phyloP scores from a whole-genome alignment of 1,139 yeast species.

The Candida tunisiensis region DNA sequence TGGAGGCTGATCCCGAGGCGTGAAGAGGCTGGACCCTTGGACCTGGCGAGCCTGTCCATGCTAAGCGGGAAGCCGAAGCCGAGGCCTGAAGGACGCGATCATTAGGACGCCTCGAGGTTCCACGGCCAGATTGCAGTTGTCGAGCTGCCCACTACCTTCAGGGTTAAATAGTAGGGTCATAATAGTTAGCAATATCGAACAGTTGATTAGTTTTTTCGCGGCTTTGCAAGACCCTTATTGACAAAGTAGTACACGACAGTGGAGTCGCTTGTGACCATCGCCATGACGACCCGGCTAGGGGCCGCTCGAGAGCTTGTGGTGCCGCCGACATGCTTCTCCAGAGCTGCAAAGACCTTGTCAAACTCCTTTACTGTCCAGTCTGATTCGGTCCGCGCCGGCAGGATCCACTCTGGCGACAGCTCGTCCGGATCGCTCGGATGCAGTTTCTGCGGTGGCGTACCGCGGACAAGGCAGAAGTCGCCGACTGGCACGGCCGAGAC shows the following conservation, averaged over 20 bases:
- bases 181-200: too few relatives aligned
- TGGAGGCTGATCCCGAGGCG: too few relatives aligned
- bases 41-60: too few relatives aligned
- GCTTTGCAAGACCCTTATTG: slow-evolving; percentile 44
- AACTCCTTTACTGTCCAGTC: slow-evolving; percentile 19
- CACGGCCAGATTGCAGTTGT: too few relatives aligned
- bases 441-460: slow-evolving; percentile 17
- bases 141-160: too few relatives aligned
- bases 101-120: too few relatives aligned
- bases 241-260: slow-evolving; percentile 52
- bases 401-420: slow-evolving; percentile 11
- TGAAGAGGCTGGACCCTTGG: too few relatives aligned
- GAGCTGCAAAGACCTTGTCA: slow-evolving; percentile 14
- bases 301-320: slow-evolving; percentile 4
- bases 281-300: slow-evolving; percentile 34
- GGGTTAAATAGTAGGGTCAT: too few relatives aligned
- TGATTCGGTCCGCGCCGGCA: slow-evolving; percentile 12
- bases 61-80: too few relatives aligned
- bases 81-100: too few relatives aligned
- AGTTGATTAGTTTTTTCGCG: slow-evolving; percentile 34
- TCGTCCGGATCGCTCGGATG: slow-evolving; percentile 15
- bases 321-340: too few relatives aligned
- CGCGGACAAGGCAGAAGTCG: slow-evolving; percentile 8
- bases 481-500: slow-evolving; percentile 14
- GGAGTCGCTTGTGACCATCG: slow-evolving; percentile 43